phyloP scores from a whole-genome alignment of 2,329 filamentous ascomycete genomes.

The Aspergillus sp. region DNA sequence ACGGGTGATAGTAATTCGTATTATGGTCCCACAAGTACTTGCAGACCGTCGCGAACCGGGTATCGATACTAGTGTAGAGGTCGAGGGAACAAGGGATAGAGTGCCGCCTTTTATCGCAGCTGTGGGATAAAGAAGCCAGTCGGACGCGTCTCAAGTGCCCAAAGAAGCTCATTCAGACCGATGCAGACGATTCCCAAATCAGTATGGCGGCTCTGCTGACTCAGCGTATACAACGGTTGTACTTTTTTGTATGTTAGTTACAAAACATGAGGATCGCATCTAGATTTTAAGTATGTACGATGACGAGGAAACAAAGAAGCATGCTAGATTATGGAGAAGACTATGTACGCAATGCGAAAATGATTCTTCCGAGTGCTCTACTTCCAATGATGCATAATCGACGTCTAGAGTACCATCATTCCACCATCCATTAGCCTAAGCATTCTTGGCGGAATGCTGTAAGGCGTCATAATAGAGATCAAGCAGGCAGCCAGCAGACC shows the following conservation, averaged over 20 bases:
- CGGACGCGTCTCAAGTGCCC: background rate
- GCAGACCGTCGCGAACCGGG: background rate
- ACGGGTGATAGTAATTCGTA: background rate
- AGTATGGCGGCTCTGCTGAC: conserved; percentile 14
- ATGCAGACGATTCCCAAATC: conserved; percentile 12
- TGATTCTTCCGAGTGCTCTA: too few relatives aligned
- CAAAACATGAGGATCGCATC: background rate
- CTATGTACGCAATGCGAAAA: too few relatives aligned
- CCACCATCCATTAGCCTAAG: background rate
- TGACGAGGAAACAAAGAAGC: background rate
- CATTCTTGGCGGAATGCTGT: conserved; percentile 30
- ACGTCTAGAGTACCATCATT: too few relatives aligned
- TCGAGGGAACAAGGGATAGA: too few relatives aligned
- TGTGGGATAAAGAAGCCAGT: background rate
- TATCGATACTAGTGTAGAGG: background rate
- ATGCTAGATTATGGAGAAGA: too few relatives aligned
- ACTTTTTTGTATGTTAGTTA: too few relatives aligned
- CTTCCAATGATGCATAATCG: too few relatives aligned
- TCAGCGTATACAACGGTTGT: conserved; percentile 9
- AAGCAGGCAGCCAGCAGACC: conserved; percentile 92
- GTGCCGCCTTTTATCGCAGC: background rate
- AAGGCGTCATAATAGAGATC: conserved; percentile 93
- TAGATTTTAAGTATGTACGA: background rate
- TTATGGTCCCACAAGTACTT: background rate
- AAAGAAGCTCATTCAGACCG: background rate